These are phyloP conservation scores for Aspergillus terreus DNA, from an alignment of 2,329 filamentous ascomycete genomes.

Conservation along the genomic window DNA sequence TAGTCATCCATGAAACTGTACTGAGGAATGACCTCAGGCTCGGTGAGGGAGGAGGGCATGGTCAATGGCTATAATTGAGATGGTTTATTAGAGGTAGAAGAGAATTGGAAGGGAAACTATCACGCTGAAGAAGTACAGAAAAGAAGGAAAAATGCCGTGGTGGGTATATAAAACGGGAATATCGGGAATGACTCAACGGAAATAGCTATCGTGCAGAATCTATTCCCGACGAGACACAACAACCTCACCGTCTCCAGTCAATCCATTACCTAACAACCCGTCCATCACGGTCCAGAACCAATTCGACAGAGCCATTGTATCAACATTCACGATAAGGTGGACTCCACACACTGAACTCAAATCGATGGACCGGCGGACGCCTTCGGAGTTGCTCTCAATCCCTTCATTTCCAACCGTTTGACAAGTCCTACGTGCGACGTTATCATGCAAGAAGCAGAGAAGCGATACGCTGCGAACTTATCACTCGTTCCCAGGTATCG, in stretches of 20 bases:
- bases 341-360: no score
- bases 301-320: not conserved
- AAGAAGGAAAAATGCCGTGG: not conserved
- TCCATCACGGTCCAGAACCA: not conserved
- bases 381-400: no score
- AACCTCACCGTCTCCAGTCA: not conserved
- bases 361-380: no score
- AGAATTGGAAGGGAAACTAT: not conserved
- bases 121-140: not conserved
- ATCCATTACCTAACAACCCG: not conserved
- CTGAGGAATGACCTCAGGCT: constrained; percentile 17
- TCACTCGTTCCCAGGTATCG: no score
- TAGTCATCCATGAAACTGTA: constrained; percentile 53
- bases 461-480: no score
- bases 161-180: not conserved
- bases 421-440: no score
- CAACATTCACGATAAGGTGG: not conserved
- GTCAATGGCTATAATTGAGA: constrained; percentile 2
- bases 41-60: constrained; percentile 4
- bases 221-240: not conserved
- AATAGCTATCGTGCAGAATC: not conserved
- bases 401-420: no score
- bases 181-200: not conserved
- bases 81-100: constrained; percentile 4
- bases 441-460: no score